Percentiles rank a stretch among this genome's conserved stretches.
phyloP scores from a whole-genome alignment of 2,329 filamentous ascomycete species.

The Elsinoe perseae region DNA sequence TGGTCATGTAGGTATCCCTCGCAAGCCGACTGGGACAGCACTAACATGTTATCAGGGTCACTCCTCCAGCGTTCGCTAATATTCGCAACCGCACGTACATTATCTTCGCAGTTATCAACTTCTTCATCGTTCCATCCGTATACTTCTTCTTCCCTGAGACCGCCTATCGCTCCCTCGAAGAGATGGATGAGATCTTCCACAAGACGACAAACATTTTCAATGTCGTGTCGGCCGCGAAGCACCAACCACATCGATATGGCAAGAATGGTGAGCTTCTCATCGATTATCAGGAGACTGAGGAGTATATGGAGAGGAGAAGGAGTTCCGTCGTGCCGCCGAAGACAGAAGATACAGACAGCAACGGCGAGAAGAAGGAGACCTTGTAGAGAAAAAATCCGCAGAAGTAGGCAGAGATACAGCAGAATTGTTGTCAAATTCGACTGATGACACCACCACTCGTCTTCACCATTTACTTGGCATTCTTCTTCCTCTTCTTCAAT shows the following conservation, averaged over 20 bases:
- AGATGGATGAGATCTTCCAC: conserved; percentile 19
- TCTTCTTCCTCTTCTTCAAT: conserved; percentile 46
- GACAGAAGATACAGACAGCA: not conserved
- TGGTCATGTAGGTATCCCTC: conserved; percentile 13
- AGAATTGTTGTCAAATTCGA: too few relatives aligned
- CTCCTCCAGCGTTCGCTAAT: conserved; percentile 49
- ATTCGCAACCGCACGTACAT: conserved; percentile 55
- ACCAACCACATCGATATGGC: conserved; percentile 51
- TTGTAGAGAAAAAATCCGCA: not conserved
- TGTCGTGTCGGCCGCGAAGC: conserved; percentile 37
- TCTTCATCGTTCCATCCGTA: conserved; percentile 46
- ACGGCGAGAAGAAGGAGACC: conserved; percentile 11
- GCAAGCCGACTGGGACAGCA: not conserved
- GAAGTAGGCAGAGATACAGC: too few relatives aligned
- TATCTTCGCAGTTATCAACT: conserved; percentile 57
- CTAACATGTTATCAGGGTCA: conserved; percentile 27
- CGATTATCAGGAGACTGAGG: conserved; percentile 36
- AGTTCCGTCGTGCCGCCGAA: not conserved
- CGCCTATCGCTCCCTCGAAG: conserved; percentile 17
- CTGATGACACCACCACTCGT: not conserved
- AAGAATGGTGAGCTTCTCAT: conserved; percentile 53
- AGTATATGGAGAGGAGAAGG: not conserved
- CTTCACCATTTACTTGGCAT: conserved; percentile 17
- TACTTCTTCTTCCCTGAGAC: conserved; percentile 25
- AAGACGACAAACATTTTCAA: conserved; percentile 14